phyloP scores from a whole-genome alignment of 2,329 filamentous ascomycete species.

The Plenodomus tracheiphilus region DNA sequence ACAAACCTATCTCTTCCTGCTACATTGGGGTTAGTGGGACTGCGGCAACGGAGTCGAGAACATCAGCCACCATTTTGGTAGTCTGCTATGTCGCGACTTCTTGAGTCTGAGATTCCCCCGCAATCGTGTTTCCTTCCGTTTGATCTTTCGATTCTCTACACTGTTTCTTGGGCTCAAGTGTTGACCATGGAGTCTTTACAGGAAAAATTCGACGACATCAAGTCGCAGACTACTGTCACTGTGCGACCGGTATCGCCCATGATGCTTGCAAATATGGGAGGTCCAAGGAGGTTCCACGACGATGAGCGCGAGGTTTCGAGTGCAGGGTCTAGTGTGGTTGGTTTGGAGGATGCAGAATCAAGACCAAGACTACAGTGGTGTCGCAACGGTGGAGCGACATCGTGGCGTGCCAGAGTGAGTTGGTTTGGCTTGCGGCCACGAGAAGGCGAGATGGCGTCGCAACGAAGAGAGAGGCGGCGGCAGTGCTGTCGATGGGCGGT shows the following conservation, averaged over 20 bases:
- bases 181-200: conserved; percentile 1
- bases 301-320: conserved; percentile 12
- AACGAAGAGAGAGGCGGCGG: conserved; percentile 11
- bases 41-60: not conserved
- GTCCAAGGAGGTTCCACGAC: conserved; percentile 10
- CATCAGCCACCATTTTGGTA: not conserved
- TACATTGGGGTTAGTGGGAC: not conserved
- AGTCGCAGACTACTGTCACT: conserved; percentile 4
- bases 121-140: not conserved
- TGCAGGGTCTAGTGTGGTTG: conserved; percentile 6
- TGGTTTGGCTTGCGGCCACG: conserved; percentile 5
- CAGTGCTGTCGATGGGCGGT: conserved; percentile 7
- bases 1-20: not conserved
- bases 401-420: conserved; percentile 4
- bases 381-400: conserved; percentile 1
- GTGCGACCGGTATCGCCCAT: conserved; percentile 6
- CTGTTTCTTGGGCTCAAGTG: not conserved
- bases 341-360: conserved; percentile 4
- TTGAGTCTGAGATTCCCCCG: not conserved
- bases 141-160: not conserved
- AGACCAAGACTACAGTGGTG: conserved; percentile 10
- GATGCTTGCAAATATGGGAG: not conserved
- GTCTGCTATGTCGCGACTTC: not conserved
- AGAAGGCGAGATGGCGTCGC: conserved; percentile 4
- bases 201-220: conserved; percentile 2